Base-by-base conservation (phyloP, 768 basidiomycete genomes). In the Lyophyllum decastes region DNA sequence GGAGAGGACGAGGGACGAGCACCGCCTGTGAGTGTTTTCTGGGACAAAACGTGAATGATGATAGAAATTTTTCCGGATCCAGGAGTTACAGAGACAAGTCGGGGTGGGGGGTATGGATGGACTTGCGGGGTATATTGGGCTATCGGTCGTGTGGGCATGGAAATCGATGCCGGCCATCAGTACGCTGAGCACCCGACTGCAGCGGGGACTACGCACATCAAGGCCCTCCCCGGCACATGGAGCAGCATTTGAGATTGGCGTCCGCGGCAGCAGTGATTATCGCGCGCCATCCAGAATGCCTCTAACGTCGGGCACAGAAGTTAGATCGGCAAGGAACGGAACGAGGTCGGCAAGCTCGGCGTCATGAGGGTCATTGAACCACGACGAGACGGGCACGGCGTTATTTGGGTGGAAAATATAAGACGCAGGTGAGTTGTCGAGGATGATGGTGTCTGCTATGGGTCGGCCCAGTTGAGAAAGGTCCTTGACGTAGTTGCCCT, bases 341-440 rank as follows among this genome's bases (percentile, higher is more conserved):
- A 95, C 88, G 46, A 98, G 78, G 73, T 98, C 96, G 21, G 92
- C 95, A 61, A 99, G 82, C 70, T 98, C 96, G 40, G 94, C 95
- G 69, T 98, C 96, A 67, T 98, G 96, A 8, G 95, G 95, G 74
- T 95, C 95, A 73, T 98, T 98, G 78, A 99, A 99, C 97, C 97
- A 99, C 56, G 92, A 94, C 38, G 95, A 97, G 59, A 99, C 95
- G 11, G 97, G 97, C 7, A 98, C 96, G 21, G 97, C 97, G 70
- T 98, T 98, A 76, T 95, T 93, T 12, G 95, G 94, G 70, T 99
- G 96, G 82, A 99, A 98, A 55, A 98, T 95, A 75, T 98, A 99
- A 4, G 94, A 97, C 6, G 97, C 97, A 17, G 97, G 97, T 12
- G 95, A 98, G 74, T 98, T 99, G 76, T 98, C 97, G 66, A 99